A percentile compares a stretch with the other conserved stretches of the same genome.
Evolutionary conservation across 2,329 filamentous ascomycete species (phyloP).

Genomic region (Talaromyces piceae): DNA sequence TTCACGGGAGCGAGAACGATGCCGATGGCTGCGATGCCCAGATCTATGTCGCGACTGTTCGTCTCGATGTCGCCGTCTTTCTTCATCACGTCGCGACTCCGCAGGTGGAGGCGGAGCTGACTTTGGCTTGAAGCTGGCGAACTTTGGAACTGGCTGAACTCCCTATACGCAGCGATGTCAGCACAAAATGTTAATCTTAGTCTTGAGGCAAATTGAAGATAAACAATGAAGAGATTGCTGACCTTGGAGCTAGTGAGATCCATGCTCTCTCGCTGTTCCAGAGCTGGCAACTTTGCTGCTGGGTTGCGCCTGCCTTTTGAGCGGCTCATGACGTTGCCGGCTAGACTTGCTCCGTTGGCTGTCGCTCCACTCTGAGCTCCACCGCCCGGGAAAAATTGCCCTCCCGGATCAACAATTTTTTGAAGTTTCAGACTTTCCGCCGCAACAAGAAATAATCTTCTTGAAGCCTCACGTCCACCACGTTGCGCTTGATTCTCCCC

Average conservation of each 20-base stretch:
- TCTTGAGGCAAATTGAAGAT: not conserved
- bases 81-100: constrained; percentile 4
- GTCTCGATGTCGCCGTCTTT: constrained; percentile 14
- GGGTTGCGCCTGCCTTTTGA: not conserved
- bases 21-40: constrained; percentile 18
- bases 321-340: constrained; percentile 4
- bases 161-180: constrained; percentile 18
- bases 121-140: constrained; percentile 64
- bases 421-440: constrained; percentile 7
- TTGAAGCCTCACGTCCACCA: not conserved
- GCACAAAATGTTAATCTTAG: not conserved
- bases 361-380: constrained; percentile 9
- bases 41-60: constrained; percentile 18
- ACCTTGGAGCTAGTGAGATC: constrained; percentile 29
- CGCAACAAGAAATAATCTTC: not conserved
- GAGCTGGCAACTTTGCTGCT: too few relatives aligned
- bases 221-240: constrained; percentile 6
- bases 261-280: constrained; percentile 23
- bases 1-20: constrained; percentile 19
- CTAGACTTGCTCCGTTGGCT: constrained; percentile 16
- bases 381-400: constrained; percentile 21
- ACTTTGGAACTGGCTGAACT: constrained; percentile 54
- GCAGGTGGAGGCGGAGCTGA: constrained; percentile 16
- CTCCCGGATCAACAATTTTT: constrained; percentile 17
- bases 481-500: not conserved